These are phyloP conservation scores for Saturnispora diversa DNA, from an alignment of 805 yeast species.

Conservation along the genomic window DNA sequence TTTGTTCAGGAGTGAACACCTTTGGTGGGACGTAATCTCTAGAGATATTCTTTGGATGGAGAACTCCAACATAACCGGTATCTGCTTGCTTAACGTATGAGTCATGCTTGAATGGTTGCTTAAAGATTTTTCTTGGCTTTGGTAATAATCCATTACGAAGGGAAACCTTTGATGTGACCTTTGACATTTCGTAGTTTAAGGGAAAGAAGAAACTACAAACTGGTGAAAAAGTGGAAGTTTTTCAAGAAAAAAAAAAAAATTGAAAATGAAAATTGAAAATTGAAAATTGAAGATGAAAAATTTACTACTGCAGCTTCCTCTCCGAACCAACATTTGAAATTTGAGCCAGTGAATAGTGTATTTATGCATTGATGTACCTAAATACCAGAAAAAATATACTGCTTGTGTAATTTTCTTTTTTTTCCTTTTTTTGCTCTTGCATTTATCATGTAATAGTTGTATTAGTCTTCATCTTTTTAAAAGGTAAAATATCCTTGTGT, in stretches of 20 bases:
- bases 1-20: conserved; percentile 50
- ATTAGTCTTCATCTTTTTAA: neutral
- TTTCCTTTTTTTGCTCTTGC: too few relatives aligned
- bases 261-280: neutral
- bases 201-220: neutral
- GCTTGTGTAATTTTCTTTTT: too few relatives aligned
- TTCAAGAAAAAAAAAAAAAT: neutral
- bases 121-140: conserved; percentile 64
- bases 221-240: neutral
- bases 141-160: conserved; percentile 82
- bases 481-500: too few relatives aligned
- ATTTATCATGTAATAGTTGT: too few relatives aligned
- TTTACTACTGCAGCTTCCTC: too few relatives aligned
- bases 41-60: conserved; percentile 55
- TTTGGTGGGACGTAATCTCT: conserved; percentile 48
- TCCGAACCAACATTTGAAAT: too few relatives aligned
- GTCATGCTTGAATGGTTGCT: conserved; percentile 51
- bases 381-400: too few relatives aligned
- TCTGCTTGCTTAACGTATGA: conserved; percentile 41
- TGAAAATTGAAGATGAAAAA: too few relatives aligned
- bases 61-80: conserved; percentile 65
- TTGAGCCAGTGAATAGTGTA: too few relatives aligned
- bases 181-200: conserved; percentile 33
- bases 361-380: too few relatives aligned
- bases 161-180: conserved; percentile 42